A percentile compares a stretch with the other conserved stretches of the same genome.
Evolutionary conservation across 371 early-diverging fungal species (phyloP).

Genomic region (Parasitella parasitica): DNA sequence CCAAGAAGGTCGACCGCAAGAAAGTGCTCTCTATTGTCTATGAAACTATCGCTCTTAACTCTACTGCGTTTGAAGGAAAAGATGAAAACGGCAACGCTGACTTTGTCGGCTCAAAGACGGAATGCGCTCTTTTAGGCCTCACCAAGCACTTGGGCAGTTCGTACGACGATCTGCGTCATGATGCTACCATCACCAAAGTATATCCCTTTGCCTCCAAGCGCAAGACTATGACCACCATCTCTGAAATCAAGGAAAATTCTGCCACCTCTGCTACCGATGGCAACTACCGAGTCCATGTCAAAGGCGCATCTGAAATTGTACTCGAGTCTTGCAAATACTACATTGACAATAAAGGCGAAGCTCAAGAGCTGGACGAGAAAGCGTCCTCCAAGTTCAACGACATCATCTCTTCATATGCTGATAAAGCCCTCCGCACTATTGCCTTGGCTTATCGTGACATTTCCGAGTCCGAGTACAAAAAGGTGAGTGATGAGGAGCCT

Average conservation of each 20-base stretch:
- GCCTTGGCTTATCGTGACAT: slow-evolving; percentile 79
- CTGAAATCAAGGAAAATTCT: slow-evolving; percentile 38
- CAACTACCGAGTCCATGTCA: slow-evolving; percentile 66
- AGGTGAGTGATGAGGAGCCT: slow-evolving; percentile 48
- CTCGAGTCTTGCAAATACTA: slow-evolving; percentile 62
- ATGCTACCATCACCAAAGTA: slow-evolving; percentile 49
- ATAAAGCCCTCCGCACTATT: slow-evolving; percentile 88
- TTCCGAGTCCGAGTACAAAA: slow-evolving; percentile 17
- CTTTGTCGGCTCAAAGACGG: slow-evolving; percentile 93
- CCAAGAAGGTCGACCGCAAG: slow-evolving; percentile 25
- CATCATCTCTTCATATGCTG: slow-evolving; percentile 76
- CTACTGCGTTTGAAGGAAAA: slow-evolving; percentile 85
- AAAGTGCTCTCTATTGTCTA: slow-evolving; percentile 42
- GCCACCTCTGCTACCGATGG: slow-evolving; percentile 28
- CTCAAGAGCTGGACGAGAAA: slow-evolving; percentile 51
- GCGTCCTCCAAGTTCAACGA: slow-evolving; percentile 47
- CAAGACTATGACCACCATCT: slow-evolving; percentile 80
- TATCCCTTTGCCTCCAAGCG: slow-evolving; percentile 84
- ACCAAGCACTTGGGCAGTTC: slow-evolving; percentile 62
- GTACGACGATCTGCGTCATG: slow-evolving; percentile 61
- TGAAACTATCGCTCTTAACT: slow-evolving; percentile 82
- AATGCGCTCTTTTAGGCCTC: slow-evolving; percentile 86
- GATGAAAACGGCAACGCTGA: slow-evolving; percentile 70
- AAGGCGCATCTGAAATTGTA: slow-evolving; percentile 89
- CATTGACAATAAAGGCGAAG: slow-evolving; percentile 54